phyloP scores from a whole-genome alignment of 2,329 filamentous ascomycete genomes.

The Alternaria rosae region DNA sequence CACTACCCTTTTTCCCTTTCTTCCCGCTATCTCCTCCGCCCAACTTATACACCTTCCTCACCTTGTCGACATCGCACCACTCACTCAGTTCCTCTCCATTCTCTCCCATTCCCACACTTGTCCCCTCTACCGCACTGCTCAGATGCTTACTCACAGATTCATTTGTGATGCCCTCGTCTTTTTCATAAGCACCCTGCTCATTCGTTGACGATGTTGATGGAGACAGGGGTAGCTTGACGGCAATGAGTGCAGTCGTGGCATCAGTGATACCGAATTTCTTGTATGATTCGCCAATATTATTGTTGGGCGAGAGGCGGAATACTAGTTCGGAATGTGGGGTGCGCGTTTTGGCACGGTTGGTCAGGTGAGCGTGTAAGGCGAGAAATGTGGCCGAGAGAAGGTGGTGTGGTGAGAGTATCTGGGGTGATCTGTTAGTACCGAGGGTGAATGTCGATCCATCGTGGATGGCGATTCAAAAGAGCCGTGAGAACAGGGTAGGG shows the following conservation, averaged over 20 bases:
- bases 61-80: conserved; percentile 59
- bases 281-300: conserved; percentile 93
- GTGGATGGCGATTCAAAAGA: background rate
- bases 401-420: conserved; percentile 77
- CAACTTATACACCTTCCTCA: conserved; percentile 88
- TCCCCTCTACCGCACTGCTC: conserved; percentile 33
- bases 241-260: conserved; percentile 74
- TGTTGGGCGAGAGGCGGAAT: conserved; percentile 78
- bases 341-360: conserved; percentile 69
- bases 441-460: background rate
- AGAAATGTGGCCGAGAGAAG: conserved; percentile 78
- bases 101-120: conserved; percentile 29
- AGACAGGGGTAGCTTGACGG: conserved; percentile 73
- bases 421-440: background rate
- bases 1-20: conserved; percentile 45
- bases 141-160: conserved; percentile 41
- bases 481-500: background rate
- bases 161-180: conserved; percentile 20
- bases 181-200: background rate
- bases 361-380: conserved; percentile 72
- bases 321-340: conserved; percentile 93
- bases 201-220: background rate
- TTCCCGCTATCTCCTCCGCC: conserved; percentile 62
- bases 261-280: conserved; percentile 83
- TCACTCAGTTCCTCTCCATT: conserved; percentile 60